Base-by-base conservation (phyloP, 768 basidiomycete genomes). In the Suillus tomentosus region DNA sequence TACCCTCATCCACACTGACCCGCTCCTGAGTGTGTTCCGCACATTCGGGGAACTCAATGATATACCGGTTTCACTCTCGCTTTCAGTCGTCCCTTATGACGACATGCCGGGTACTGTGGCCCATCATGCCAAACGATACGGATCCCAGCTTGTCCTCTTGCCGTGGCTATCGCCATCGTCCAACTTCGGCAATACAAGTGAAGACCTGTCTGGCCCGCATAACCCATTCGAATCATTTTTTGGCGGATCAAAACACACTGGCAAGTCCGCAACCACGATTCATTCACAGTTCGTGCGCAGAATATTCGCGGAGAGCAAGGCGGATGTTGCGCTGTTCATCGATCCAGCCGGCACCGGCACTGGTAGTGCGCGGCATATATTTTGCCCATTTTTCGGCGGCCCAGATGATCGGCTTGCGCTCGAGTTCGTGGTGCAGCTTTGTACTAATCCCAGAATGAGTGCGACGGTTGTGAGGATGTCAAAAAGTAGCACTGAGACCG, bases 341-440 rank as follows among this genome's bases (percentile, higher is more conserved):
- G 96, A 98, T 74, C 81, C 89, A 31, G 89, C 74, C 70, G 62
- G 74, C 19, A 57, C 67, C 6, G 72, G 75, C 5, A 68, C 74
- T 10, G 73, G 65, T 8, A 74, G 74, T 14, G 59, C 57, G 3
- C 81, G 89, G 65, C 92, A 92, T 67, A 71, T 98, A 36, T 87
- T 96, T 73, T 72, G 95, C 48, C 92, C 96, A 0, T 98, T 96
- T 85, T 91, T 94, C 73, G 96, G 96, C 43, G 96, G 96, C 0
- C 88, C 94, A 0, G 96, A 99, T 73, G 96, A 98, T 73, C 87
- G 97, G 1, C 81, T 94, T 24, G 93, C 94, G 0, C 78, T 99
- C 34, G 78, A 84, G 37, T 87, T 99, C 70, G 85, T 94, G 5
- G 85, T 92, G 40, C 96, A 98, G 73, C 71, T 91, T 36, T 91